Conservation (phyloP, 352 stramenopile genomes). For the Phytopythium delawarense region DNA sequence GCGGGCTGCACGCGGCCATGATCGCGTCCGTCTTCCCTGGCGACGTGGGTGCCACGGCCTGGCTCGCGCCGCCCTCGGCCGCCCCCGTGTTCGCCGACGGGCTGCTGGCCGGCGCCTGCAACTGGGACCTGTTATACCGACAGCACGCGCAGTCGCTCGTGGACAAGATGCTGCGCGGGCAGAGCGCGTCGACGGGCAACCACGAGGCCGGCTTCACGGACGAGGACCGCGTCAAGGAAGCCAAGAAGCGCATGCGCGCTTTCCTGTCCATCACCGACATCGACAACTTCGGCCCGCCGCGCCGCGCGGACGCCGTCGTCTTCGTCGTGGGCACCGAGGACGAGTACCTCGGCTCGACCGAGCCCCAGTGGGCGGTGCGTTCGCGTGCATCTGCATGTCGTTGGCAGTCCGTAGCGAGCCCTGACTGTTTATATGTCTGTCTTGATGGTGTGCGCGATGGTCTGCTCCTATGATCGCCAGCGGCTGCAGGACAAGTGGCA, state of each 20-base stretch:
- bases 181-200: slow-evolving; percentile 1
- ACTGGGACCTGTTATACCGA: slow-evolving; percentile 70
- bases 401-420: background rate
- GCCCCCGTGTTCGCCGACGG: slow-evolving; percentile 71
- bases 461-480: slow-evolving; percentile 11
- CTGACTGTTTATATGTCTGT: background rate
- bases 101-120: slow-evolving; percentile 71
- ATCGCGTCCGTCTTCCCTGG: slow-evolving; percentile 63
- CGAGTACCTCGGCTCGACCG: slow-evolving; percentile 64
- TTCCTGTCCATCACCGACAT: slow-evolving; percentile 84
- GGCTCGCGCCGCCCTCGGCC: slow-evolving; percentile 68
- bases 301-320: slow-evolving; percentile 59
- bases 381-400: background rate
- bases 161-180: slow-evolving; percentile 43
- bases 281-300: slow-evolving; percentile 68
- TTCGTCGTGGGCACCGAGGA: slow-evolving; percentile 79
- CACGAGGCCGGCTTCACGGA: slow-evolving; percentile 19
- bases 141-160: slow-evolving; percentile 59
- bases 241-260: slow-evolving; percentile 71
- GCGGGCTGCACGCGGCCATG: slow-evolving; percentile 74
- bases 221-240: slow-evolving; percentile 54
- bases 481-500: slow-evolving; percentile 55
- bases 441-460: background rate
- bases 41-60: slow-evolving; percentile 59
- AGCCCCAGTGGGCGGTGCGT: slow-evolving; percentile 50